Evolutionary conservation across 495 filamentous ascomycete species (phyloP).

Genomic region (Trichoderma erinaceum): DNA sequence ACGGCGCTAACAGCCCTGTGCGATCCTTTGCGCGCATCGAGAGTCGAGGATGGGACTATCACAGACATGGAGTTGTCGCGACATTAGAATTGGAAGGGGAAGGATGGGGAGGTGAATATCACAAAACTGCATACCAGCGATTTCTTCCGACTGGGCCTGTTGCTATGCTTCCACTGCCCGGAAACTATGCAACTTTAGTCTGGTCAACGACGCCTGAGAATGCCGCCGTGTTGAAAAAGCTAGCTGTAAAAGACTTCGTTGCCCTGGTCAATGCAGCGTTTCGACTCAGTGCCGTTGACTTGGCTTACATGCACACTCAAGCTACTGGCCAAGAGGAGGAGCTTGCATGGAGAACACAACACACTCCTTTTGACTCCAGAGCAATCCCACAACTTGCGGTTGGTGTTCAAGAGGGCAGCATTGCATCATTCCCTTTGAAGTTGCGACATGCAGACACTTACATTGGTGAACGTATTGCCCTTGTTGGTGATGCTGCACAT

Average conservation of each 20-base stretch:
- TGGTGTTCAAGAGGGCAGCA: constrained; percentile 68
- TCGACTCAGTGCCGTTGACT: constrained; percentile 68
- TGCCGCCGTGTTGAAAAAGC: constrained; percentile 71
- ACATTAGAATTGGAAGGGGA: constrained; percentile 64
- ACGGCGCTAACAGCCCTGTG: constrained; percentile 91
- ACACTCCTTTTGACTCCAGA: constrained; percentile 48
- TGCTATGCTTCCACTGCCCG: constrained; percentile 83
- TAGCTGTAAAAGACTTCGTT: constrained; percentile 64
- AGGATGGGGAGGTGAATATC: constrained; percentile 46
- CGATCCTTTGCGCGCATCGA: constrained; percentile 81
- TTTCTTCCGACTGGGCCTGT: constrained; percentile 91
- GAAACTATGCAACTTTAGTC: constrained; percentile 74
- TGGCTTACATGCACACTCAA: constrained; percentile 69
- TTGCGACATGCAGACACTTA: constrained; percentile 90
- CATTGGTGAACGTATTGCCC: constrained; percentile 76
- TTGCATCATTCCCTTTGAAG: constrained; percentile 84
- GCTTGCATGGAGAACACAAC: constrained; percentile 70
- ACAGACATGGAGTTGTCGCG: constrained; percentile 83
- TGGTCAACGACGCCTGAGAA: constrained; percentile 83
- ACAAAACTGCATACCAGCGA: constrained; percentile 82
- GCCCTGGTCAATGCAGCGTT: constrained; percentile 94
- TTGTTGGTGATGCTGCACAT: constrained; percentile 92
- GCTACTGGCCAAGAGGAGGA: constrained; percentile 62
- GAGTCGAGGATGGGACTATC: constrained; percentile 88
- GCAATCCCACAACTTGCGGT: constrained; percentile 47